Conservation (phyloP, 1,284 basidiomycete genomes). For the Ceratobasidium sp. region DNA sequence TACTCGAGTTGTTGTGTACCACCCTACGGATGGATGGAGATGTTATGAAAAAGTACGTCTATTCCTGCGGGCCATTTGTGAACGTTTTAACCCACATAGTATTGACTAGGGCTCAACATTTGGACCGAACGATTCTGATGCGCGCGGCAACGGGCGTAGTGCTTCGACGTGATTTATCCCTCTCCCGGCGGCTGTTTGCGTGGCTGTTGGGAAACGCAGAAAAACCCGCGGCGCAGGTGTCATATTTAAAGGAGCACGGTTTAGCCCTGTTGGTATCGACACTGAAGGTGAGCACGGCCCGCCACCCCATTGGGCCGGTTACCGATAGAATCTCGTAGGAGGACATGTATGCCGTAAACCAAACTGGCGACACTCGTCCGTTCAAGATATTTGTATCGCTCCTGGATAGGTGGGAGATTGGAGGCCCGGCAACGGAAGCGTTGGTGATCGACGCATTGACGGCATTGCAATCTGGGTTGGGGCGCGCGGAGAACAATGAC, state of each 20-base stretch:
- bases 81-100: not conserved
- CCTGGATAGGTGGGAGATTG: slow-evolving; percentile 97
- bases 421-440: slow-evolving; percentile 76
- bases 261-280: slow-evolving; percentile 72
- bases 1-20: slow-evolving; percentile 80
- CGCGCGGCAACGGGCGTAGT: slow-evolving; percentile 82
- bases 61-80: not conserved
- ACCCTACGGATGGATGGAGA: slow-evolving; percentile 75
- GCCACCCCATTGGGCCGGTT: slow-evolving; percentile 10
- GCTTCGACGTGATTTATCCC: slow-evolving; percentile 87
- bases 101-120: slow-evolving; percentile 55
- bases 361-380: slow-evolving; percentile 79
- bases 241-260: slow-evolving; percentile 71
- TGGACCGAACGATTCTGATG: slow-evolving; percentile 78
- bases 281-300: slow-evolving; percentile 60
- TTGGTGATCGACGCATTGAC: slow-evolving; percentile 82
- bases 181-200: slow-evolving; percentile 90
- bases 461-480: slow-evolving; percentile 66
- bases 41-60: slow-evolving; percentile 64
- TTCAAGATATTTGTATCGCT: slow-evolving; percentile 96
- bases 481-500: slow-evolving; percentile 58
- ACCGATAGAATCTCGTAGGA: slow-evolving; percentile 54
- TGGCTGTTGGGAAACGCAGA: slow-evolving; percentile 91
- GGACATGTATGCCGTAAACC: slow-evolving; percentile 74
- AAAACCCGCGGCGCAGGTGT: slow-evolving; percentile 70